Evolutionary conservation across 2,329 filamentous ascomycete species (phyloP), one percentile per base, ranked within the genome.

Genomic region (Talaromyces sp.): DNA sequence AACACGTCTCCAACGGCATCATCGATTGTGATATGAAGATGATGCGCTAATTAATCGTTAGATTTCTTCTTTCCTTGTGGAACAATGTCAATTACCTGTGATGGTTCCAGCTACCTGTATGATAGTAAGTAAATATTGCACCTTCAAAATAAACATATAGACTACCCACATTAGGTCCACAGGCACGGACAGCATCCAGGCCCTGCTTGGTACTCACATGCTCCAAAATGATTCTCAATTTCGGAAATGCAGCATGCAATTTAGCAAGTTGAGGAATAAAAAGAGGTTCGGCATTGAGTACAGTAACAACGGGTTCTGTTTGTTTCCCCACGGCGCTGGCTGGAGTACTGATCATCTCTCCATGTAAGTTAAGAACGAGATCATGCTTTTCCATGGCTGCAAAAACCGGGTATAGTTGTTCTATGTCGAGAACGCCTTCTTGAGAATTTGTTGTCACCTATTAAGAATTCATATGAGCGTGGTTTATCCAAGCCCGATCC

Each of bases 281-380:
- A 2, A 79, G 80, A 61, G 85, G 81, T 73, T 92, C 89, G 19
- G 87, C 87, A 65, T 87, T 89, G 62, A 90, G 76, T 31, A 84
- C 80, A 0, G 81, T 84, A 60, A 82, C 77, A 41, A 75, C 70
- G 50, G 71, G 68, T 2, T 59, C 57, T 31, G 28, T 37, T 36
- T 58, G 52, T 17, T 59, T 59, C 48, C 52, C 40, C 31, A 61
- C 45, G 55, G 72, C 69, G 28, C 70, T 71, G 6, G 78, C 78
- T 2, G 59, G 59, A 15, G 59, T 51, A 31, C 59, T 61, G 52
- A 59, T 61, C n/a, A 87, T 84, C 75, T 97, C 93, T 63, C 92
- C 93, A 71, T 97, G 92, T n/a, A 97, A 79, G 75, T 97, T 97
- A 41, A 95, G 81, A n/a, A 95, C 82, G 70, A 96, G 79, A 64